Percentiles rank a stretch among this genome's conserved stretches.
Evolutionary conservation across 2,329 filamentous ascomycete genomes (phyloP).

Genomic region (Seiridium cupressi): DNA sequence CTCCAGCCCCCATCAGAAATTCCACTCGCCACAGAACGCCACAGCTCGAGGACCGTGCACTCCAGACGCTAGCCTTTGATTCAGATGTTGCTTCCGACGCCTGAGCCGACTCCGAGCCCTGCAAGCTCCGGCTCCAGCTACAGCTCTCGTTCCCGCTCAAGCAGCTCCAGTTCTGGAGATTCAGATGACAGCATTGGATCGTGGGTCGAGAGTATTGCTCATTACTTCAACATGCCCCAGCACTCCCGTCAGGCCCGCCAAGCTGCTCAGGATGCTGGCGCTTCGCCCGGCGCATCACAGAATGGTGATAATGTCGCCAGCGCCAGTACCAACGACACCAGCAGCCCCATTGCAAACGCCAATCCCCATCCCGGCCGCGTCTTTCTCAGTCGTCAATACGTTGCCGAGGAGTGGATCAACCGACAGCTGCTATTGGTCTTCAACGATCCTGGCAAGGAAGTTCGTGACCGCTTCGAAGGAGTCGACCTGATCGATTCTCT

Average conservation of each 20-base stretch:
- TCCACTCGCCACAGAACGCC: neutral
- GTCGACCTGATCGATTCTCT: slow-evolving; percentile 88
- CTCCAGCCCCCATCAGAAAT: neutral
- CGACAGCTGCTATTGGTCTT: slow-evolving; percentile 67
- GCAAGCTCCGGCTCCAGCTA: neutral
- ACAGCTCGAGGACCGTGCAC: too few species aligned
- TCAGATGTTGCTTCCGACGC: too few species aligned
- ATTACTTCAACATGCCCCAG: neutral
- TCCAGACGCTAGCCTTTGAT: too few species aligned
- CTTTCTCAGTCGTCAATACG: slow-evolving; percentile 61
- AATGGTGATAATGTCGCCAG: slow-evolving; percentile 31
- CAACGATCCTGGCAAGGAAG: slow-evolving; percentile 75
- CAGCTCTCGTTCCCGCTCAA: neutral
- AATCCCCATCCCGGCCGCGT: slow-evolving; percentile 24
- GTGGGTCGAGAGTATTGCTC: neutral
- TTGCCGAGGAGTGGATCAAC: slow-evolving; percentile 78
- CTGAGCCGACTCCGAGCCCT: neutral
- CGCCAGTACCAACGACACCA: neutral
- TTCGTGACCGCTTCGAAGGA: slow-evolving; percentile 77
- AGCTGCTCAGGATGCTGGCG: neutral
- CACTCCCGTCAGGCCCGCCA: neutral
- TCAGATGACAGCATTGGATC: neutral
- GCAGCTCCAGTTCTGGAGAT: neutral
- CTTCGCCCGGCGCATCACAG: slow-evolving; percentile 21
- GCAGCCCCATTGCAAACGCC: neutral